A percentile compares a stretch with the other conserved stretches of the same genome.
Conservation (phyloP, 352 stramenopile genomes). For the Thalassiosira mediterranea region DNA sequence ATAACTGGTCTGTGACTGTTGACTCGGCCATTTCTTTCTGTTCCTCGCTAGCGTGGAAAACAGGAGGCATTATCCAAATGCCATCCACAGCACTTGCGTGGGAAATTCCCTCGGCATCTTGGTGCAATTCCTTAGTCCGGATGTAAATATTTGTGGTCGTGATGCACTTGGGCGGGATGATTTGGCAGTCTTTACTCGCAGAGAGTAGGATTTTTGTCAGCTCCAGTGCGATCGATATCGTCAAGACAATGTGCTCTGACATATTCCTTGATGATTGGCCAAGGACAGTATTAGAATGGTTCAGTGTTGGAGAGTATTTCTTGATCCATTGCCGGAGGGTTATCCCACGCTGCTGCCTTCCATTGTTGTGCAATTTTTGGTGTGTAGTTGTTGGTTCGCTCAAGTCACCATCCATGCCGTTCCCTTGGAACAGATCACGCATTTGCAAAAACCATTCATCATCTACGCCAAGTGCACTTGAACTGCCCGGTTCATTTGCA, state of each 20-base stretch:
- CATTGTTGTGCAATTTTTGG: background rate
- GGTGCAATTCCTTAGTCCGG: background rate
- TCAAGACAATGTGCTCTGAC: background rate
- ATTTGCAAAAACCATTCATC: background rate
- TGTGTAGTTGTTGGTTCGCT: background rate
- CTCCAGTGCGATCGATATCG: background rate
- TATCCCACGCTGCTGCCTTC: background rate
- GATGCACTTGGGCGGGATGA: background rate
- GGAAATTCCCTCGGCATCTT: too few species aligned
- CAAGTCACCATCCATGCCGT: background rate
- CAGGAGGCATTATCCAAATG: background rate
- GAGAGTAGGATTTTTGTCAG: background rate
- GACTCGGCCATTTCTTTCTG: background rate
- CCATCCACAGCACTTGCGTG: background rate
- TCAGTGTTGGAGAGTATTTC: background rate
- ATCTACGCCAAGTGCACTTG: background rate
- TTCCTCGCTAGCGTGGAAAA: background rate
- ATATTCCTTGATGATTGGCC: background rate
- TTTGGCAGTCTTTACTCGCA: background rate
- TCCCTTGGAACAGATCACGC: background rate
- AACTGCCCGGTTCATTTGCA: background rate
- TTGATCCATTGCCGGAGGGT: background rate
- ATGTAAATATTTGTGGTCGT: background rate
- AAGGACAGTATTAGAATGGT: background rate
- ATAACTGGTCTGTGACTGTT: background rate